These are phyloP conservation scores for Protomyces arabidopsidicola DNA, from an alignment of 1,139 yeast genomes.

Conservation along the genomic window DNA sequence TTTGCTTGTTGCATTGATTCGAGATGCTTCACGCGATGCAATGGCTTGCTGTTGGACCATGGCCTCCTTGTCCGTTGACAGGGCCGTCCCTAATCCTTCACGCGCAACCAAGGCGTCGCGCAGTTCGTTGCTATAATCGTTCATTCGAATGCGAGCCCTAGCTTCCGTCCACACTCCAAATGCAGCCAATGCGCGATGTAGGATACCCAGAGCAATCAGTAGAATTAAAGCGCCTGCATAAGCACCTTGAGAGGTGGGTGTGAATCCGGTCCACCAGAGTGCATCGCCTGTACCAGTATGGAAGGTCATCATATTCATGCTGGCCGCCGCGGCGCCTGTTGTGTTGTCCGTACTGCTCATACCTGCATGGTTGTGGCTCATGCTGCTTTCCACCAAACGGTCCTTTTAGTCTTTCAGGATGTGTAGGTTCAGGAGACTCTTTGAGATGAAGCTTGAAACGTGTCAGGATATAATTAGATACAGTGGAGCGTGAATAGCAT, in stretches of 20 bases:
- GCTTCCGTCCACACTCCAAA: conserved; percentile 8
- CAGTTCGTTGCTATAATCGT: conserved; percentile 26
- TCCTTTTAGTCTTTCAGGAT: too few relatives aligned
- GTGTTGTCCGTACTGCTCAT: not conserved
- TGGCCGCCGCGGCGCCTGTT: not conserved
- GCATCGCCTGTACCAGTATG: conserved; percentile 33
- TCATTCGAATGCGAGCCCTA: conserved; percentile 31
- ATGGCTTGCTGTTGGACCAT: not conserved
- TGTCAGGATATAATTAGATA: too few relatives aligned
- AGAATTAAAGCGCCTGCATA: conserved; percentile 37
- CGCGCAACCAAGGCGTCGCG: not conserved
- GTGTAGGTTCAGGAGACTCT: too few relatives aligned
- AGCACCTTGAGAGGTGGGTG: conserved; percentile 35
- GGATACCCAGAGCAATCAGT: conserved; percentile 34
- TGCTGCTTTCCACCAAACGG: not conserved
- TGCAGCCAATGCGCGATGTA: conserved; percentile 32
- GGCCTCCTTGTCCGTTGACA: not conserved
- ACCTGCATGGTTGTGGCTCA: not conserved
- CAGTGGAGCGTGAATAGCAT: too few relatives aligned
- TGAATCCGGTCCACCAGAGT: conserved; percentile 32
- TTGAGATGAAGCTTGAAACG: too few relatives aligned
- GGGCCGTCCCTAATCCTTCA: not conserved
- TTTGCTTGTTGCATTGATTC: not conserved
- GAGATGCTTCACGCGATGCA: conserved; percentile 11
- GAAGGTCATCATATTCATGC: conserved; percentile 26